Evolutionary conservation across 768 basidiomycete species (phyloP).

Genomic region (Lanmaoa rubissima): DNA sequence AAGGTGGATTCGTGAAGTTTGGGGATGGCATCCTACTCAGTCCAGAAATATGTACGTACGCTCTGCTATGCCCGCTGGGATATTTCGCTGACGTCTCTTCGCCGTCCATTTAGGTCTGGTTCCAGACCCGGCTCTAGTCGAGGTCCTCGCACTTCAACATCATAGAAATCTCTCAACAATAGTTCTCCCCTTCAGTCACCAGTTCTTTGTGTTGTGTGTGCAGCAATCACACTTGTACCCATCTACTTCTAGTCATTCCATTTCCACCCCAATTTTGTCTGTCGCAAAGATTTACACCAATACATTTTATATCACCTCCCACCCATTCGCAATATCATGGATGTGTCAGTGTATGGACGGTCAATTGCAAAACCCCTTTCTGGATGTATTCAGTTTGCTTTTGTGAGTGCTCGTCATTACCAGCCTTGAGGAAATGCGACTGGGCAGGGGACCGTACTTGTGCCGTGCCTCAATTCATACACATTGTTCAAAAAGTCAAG

Average conservation of each 20-base stretch:
- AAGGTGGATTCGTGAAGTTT: constrained; percentile 82
- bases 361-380: constrained; percentile 7
- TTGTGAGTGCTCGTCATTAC: neutral
- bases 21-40: constrained; percentile 63
- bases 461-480: neutral
- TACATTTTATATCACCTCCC: constrained; percentile 13
- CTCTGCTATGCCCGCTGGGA: neutral
- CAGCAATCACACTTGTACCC: constrained; percentile 22
- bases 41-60: constrained; percentile 25
- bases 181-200: neutral
- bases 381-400: neutral
- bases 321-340: constrained; percentile 14
- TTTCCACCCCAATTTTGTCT: constrained; percentile 12
- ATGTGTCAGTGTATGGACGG: constrained; percentile 21
- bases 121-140: constrained; percentile 33
- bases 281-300: constrained; percentile 20
- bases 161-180: constrained; percentile 19
- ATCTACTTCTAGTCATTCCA: constrained; percentile 15
- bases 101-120: constrained; percentile 11
- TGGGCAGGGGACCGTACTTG: neutral
- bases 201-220: constrained; percentile 15
- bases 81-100: neutral
- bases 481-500: neutral
- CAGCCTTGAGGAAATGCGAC: neutral
- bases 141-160: constrained; percentile 23